Evolutionary conservation across 768 basidiomycete species (phyloP).

Genomic region (Pleurotus tuber-regium): DNA sequence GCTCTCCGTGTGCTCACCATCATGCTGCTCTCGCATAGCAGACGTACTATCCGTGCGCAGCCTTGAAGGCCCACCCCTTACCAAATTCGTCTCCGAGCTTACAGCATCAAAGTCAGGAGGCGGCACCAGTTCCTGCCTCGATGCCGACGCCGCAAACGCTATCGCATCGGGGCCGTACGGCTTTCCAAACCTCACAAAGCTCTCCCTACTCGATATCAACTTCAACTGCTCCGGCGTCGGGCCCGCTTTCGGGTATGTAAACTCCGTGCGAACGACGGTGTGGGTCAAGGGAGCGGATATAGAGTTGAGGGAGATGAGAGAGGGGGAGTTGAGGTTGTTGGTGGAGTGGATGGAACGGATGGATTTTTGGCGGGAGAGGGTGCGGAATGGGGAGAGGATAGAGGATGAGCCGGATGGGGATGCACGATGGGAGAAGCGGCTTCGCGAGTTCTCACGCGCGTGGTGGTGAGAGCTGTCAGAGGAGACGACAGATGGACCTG

Average conservation of each 20-base stretch:
- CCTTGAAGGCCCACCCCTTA: neutral
- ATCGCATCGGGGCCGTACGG: slow-evolving; percentile 77
- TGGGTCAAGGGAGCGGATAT: slow-evolving; percentile 79
- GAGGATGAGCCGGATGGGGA: slow-evolving; percentile 32
- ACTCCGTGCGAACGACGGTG: slow-evolving; percentile 68
- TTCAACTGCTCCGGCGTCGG: slow-evolving; percentile 65
- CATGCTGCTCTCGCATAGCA: neutral
- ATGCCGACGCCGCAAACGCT: slow-evolving; percentile 54
- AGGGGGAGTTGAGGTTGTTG: slow-evolving; percentile 56
- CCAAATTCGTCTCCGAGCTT: slow-evolving; percentile 8
- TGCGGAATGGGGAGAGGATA: slow-evolving; percentile 44
- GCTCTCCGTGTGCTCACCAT: neutral
- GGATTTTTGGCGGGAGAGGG: slow-evolving; percentile 47
- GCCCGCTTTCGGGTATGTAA: slow-evolving; percentile 61
- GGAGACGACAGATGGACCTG: slow-evolving; percentile 24
- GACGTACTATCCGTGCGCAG: neutral
- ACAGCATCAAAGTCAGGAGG: slow-evolving; percentile 53
- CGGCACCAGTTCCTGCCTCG: slow-evolving; percentile 37
- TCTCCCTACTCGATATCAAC: slow-evolving; percentile 66
- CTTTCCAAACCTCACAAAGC: slow-evolving; percentile 65
- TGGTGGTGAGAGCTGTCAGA: slow-evolving; percentile 20
- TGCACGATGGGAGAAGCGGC: slow-evolving; percentile 23
- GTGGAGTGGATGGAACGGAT: slow-evolving; percentile 37
- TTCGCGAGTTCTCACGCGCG: slow-evolving; percentile 20
- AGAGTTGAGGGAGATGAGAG: slow-evolving; percentile 66